A percentile compares a stretch with the other conserved stretches of the same genome.
These are phyloP conservation scores for Phytophthora hybrid DNA, from an alignment of 352 stramenopile genomes.

Conservation along the genomic window DNA sequence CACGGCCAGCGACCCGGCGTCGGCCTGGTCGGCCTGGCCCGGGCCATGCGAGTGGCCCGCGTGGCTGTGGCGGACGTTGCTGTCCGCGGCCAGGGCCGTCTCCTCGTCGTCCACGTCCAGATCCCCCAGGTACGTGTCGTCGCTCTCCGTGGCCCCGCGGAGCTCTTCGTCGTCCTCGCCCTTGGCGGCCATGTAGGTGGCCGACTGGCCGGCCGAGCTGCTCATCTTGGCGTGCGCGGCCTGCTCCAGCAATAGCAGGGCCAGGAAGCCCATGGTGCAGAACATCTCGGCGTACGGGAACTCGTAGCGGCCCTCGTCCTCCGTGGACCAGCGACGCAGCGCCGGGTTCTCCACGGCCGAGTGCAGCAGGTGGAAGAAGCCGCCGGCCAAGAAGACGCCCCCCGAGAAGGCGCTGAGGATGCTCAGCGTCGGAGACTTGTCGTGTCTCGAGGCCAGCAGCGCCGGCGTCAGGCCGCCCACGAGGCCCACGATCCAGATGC, in stretches of 20 bases:
- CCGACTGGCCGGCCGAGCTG: neutral
- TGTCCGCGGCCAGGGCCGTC: constrained; percentile 8
- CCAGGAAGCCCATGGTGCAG: constrained; percentile 75
- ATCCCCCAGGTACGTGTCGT: constrained; percentile 60
- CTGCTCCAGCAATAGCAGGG: constrained; percentile 74
- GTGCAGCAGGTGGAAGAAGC: constrained; percentile 83
- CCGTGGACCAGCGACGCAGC: constrained; percentile 69
- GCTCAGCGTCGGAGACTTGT: constrained; percentile 50
- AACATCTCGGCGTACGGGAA: constrained; percentile 88
- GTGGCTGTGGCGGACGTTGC: constrained; percentile 32
- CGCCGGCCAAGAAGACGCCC: constrained; percentile 80
- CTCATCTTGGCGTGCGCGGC: constrained; percentile 58
- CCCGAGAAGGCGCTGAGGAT: constrained; percentile 77
- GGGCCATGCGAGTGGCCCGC: constrained; percentile 45
- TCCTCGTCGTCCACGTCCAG: constrained; percentile 50
- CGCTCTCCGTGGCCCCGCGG: constrained; percentile 47
- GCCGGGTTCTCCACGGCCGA: constrained; percentile 75
- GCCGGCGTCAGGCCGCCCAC: constrained; percentile 62
- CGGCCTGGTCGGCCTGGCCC: constrained; percentile 7
- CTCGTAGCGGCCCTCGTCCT: constrained; percentile 65
- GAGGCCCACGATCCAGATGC: constrained; percentile 79
- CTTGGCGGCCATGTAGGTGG: constrained; percentile 39
- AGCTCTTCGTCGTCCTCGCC: constrained; percentile 49
- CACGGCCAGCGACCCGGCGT: constrained; percentile 56
- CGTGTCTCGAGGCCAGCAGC: constrained; percentile 49